Base-by-base conservation (phyloP, 352 stramenopile species). In the Globisporangium carolinianum region DNA sequence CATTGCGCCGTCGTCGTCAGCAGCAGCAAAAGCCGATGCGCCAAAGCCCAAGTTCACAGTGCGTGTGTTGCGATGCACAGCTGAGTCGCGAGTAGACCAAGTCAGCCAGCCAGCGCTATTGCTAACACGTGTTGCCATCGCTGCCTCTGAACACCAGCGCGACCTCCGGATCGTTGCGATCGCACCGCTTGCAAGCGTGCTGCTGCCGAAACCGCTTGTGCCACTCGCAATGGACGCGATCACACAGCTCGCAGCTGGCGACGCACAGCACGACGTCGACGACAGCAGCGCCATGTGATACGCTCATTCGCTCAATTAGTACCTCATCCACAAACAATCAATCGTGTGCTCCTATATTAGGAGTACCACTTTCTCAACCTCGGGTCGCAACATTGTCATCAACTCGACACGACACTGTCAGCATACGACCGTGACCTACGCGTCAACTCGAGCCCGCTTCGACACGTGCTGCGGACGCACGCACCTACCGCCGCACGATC, bases 401-500 rank as follows among this genome's bases (percentile, higher is more conserved):
- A 32, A 32, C 24, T 32, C 24, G 24, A 32, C 24, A 32, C 24
- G 24, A 32, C 24, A 32, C 24, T 32, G 24, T 32, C 24, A 32
- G 24, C 24, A 32, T 32, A 32, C 24, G 1, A 32, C 24, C 24
- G 24, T 32, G 24, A 32, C 24, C 24, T 32, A 32, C 24, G 24
- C 24, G 24, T 32, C 24, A 32, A 32, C 24, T 32, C 24, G 24
- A 32, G 24, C 10, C 9, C 41, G 15, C 41, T 3, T n/a, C 41
- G 41, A 46, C 41, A 32, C 2, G 24, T 3, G 24, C 24, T 32
- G 41, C 8, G 10, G 11, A 46, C 41, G 41, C 41, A 14, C 6
- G 41, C 12, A 32, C 47, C 45, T 80, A 85, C 55, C 68, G 69
- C 51, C 74, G 73, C 55, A 94, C 83, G 60, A 87, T 85, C 24